Evolutionary conservation across 169 alveolate species (phyloP).

Genomic region (Babesia bovis): DNA sequence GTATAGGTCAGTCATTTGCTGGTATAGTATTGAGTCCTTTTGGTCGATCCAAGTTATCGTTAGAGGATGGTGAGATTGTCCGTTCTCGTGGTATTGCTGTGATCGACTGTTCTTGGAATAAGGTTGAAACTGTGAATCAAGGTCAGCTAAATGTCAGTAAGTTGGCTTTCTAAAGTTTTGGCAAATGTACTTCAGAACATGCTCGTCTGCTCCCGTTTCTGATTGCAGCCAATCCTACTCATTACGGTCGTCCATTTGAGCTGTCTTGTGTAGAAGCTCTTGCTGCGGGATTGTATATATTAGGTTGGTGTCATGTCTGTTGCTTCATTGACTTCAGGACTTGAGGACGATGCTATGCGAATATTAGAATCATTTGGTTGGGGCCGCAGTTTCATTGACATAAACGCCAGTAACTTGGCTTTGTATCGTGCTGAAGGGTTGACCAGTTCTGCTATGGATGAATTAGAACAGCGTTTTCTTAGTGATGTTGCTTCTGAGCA

Average conservation of each 20-base stretch:
- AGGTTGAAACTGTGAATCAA: constrained; percentile 82
- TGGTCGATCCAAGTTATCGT: constrained; percentile 80
- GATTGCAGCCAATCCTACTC: constrained; percentile 93
- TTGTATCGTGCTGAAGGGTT: constrained; percentile 68
- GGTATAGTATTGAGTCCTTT: constrained; percentile 90
- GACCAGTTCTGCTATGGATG: constrained; percentile 49
- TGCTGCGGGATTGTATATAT: constrained; percentile 88
- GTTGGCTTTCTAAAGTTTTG: constrained; percentile 2
- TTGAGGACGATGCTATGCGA: constrained; percentile 76
- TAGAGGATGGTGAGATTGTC: constrained; percentile 84
- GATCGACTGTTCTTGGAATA: constrained; percentile 95
- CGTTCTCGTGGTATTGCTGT: constrained; percentile 87
- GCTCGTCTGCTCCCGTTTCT: constrained; percentile 84
- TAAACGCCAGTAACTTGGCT: constrained; percentile 80
- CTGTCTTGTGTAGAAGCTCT: constrained; percentile 94
- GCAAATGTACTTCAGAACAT: constrained; percentile 11
- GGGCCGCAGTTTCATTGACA: constrained; percentile 84
- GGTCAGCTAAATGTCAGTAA: constrained; percentile 62
- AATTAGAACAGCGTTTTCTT: constrained; percentile 51
- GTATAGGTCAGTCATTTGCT: constrained; percentile 76
- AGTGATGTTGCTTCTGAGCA: constrained; percentile 5
- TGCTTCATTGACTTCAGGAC: not conserved
- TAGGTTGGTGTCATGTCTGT: constrained; percentile 67
- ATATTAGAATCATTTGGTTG: constrained; percentile 84
- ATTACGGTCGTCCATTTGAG: constrained; percentile 92